These are phyloP conservation scores for Epichloe brachyelytri DNA, from an alignment of 2,329 filamentous ascomycete genomes.

Conservation along the genomic window DNA sequence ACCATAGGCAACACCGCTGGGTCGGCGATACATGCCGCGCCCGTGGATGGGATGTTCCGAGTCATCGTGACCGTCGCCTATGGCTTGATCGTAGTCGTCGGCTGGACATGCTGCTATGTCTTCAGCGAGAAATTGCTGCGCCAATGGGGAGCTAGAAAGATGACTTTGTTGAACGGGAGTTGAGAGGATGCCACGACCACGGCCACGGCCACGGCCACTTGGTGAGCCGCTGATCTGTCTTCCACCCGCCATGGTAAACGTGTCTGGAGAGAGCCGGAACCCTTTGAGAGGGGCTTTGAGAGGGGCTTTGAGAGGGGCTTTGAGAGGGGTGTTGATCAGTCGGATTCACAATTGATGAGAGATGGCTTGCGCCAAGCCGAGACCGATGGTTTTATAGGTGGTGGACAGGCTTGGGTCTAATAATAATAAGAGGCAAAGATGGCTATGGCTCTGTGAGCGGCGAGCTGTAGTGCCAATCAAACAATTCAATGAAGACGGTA, in stretches of 20 bases:
- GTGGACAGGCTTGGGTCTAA: no score
- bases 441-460: neutral
- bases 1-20: slow-evolving; percentile 62
- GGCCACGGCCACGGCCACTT: slow-evolving; percentile 4
- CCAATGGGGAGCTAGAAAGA: slow-evolving; percentile 49
- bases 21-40: slow-evolving; percentile 57
- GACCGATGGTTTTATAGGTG: no score
- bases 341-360: neutral
- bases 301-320: neutral
- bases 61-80: slow-evolving; percentile 18
- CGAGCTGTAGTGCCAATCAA: neutral
- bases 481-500: no score
- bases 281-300: neutral
- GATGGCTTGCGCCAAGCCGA: neutral
- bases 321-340: neutral
- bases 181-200: slow-evolving; percentile 3
- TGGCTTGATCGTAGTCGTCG: slow-evolving; percentile 31
- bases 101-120: slow-evolving; percentile 54
- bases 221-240: slow-evolving; percentile 3
- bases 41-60: slow-evolving; percentile 24
- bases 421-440: no score
- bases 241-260: slow-evolving; percentile 1
- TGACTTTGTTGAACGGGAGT: slow-evolving; percentile 21
- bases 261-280: neutral
- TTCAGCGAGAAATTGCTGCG: slow-evolving; percentile 50